Conservation (phyloP, 73 alveolate genomes). For the Paramecium primaurelia region DNA sequence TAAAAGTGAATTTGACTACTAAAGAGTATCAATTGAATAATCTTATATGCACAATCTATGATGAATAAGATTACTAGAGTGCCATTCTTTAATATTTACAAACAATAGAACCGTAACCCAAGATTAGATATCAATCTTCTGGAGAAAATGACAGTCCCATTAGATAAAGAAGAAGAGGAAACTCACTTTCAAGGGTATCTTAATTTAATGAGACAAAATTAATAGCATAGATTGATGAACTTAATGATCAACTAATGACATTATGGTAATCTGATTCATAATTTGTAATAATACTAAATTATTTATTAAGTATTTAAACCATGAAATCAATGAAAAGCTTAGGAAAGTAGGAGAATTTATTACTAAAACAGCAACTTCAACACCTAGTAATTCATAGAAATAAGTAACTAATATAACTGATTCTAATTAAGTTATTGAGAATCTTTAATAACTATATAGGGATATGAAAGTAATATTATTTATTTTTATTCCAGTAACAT, state of each 20-base stretch:
- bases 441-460: background rate
- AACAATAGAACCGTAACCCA: background rate
- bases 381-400: background rate
- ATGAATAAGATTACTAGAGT: background rate
- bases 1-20: background rate
- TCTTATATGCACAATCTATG: background rate
- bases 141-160: constrained; percentile 9
- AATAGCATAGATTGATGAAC: background rate
- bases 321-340: background rate
- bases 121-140: background rate
- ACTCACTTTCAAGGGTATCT: background rate
- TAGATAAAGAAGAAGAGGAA: background rate
- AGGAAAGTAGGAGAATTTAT: constrained; percentile 1
- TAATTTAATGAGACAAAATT: background rate
- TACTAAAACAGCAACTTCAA: constrained; percentile 1
- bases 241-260: background rate
- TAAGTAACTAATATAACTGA: background rate
- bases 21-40: background rate
- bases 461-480: constrained; percentile 15
- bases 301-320: background rate
- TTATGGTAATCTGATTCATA: background rate
- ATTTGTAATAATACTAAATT: background rate
- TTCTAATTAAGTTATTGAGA: background rate
- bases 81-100: background rate
- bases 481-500: background rate